Evolutionary conservation across 2,329 filamentous ascomycete genomes (phyloP).

Genomic region (Ophidiomyces ophidiicola): DNA sequence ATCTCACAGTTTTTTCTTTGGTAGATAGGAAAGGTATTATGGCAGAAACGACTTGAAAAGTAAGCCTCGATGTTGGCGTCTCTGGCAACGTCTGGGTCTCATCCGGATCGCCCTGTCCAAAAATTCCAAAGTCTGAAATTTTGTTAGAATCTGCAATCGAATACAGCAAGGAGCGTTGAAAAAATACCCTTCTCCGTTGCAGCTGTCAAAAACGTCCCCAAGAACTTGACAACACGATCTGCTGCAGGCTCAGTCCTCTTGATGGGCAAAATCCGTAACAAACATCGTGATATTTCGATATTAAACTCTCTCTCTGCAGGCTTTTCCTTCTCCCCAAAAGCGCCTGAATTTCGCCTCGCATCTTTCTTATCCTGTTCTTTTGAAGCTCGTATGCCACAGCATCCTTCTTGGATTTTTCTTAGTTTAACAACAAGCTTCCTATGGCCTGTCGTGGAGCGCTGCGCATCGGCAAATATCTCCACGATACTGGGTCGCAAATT

Average conservation of each 20-base stretch:
- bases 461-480: slow-evolving; percentile 64
- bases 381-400: slow-evolving; percentile 46
- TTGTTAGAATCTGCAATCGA: neutral
- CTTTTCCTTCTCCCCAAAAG: slow-evolving; percentile 43
- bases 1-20: slow-evolving; percentile 89
- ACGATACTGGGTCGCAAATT: slow-evolving; percentile 62
- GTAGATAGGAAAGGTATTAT: slow-evolving; percentile 64
- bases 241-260: slow-evolving; percentile 86
- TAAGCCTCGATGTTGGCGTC: slow-evolving; percentile 72
- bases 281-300: slow-evolving; percentile 67
- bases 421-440: slow-evolving; percentile 78
- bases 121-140: slow-evolving; percentile 51
- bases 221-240: slow-evolving; percentile 72
- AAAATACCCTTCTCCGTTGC: slow-evolving; percentile 48
- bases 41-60: slow-evolving; percentile 58
- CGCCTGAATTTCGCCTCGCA: slow-evolving; percentile 21
- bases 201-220: slow-evolving; percentile 73
- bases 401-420: slow-evolving; percentile 81
- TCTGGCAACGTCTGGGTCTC: slow-evolving; percentile 62
- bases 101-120: slow-evolving; percentile 49
- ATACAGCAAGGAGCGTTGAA: no score
- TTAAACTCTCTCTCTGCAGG: slow-evolving; percentile 83
- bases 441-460: slow-evolving; percentile 80
- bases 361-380: slow-evolving; percentile 24
- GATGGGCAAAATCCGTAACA: slow-evolving; percentile 68